These are phyloP conservation scores for Fraxinus nigra DNA, from an alignment of 305 asterid species.

Conservation along the genomic window DNA sequence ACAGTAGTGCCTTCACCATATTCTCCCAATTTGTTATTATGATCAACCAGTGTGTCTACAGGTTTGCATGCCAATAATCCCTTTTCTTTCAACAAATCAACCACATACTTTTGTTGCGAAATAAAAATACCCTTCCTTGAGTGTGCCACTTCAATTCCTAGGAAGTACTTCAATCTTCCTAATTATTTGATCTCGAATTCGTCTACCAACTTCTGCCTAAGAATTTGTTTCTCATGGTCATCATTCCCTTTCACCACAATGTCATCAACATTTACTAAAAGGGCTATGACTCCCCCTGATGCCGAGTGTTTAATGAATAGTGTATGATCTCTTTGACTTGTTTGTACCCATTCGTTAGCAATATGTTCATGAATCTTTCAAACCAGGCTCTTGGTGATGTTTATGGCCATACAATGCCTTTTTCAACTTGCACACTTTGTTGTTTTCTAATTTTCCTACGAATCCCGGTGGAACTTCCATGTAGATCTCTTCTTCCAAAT, in stretches of 20 bases:
- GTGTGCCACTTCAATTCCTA: neutral
- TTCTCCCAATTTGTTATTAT: neutral
- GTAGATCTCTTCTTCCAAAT: neutral
- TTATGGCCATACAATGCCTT: neutral
- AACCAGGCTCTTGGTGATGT: neutral
- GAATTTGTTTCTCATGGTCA: neutral
- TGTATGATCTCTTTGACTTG: neutral
- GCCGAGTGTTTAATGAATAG: neutral
- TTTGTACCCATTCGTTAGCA: neutral
- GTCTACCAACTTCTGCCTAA: neutral
- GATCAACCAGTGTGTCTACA: neutral
- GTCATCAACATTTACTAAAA: neutral
- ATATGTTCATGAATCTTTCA: neutral
- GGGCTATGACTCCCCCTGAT: neutral
- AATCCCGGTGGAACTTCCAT: neutral
- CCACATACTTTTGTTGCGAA: neutral
- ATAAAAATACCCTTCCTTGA: neutral
- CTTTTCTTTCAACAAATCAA: neutral
- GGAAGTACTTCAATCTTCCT: neutral
- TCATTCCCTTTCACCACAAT: neutral
- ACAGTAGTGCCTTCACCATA: neutral
- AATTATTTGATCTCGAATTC: neutral
- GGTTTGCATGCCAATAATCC: neutral
- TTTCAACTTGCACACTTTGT: neutral
- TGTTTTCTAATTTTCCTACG: neutral